These are phyloP conservation scores for Neurospora sp. DNA, from an alignment of 495 filamentous ascomycete species.

Conservation along the genomic window DNA sequence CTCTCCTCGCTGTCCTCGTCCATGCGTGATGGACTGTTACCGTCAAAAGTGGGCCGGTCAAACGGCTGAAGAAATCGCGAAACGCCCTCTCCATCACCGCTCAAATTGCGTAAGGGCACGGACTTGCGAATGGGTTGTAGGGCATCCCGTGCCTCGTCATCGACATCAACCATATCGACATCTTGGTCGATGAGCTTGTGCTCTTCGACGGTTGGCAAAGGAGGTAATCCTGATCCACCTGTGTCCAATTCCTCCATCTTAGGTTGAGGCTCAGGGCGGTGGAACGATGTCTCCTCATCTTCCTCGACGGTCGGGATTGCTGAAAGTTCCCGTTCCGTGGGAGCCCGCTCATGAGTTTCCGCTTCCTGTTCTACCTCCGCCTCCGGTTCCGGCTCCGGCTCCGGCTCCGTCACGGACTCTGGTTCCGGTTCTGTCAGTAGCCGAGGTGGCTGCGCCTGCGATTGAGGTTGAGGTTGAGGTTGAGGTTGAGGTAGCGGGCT, in stretches of 20 bases:
- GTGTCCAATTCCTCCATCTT: constrained; percentile 34
- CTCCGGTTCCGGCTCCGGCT: background rate
- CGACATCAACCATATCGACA: constrained; percentile 35
- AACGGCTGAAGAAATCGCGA: constrained; percentile 7
- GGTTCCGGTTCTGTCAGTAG: background rate
- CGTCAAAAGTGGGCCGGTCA: constrained; percentile 6
- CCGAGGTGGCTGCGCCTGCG: background rate
- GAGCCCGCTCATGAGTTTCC: background rate
- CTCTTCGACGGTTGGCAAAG: constrained; percentile 18
- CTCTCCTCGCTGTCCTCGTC: constrained; percentile 40
- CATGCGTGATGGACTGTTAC: constrained; percentile 8
- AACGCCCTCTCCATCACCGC: background rate
- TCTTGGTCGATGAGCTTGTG: constrained; percentile 15
- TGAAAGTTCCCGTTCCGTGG: constrained; percentile 15
- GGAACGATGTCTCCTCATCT: constrained; percentile 11
- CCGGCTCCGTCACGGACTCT: background rate
- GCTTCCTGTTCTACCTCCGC: constrained; percentile 7
- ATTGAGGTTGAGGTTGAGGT: background rate
- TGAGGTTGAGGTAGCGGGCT: background rate
- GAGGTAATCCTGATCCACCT: constrained; percentile 19
- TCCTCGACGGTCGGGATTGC: constrained; percentile 20
- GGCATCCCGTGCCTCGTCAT: constrained; percentile 27
- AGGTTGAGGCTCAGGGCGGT: constrained; percentile 17
- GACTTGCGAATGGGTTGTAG: constrained; percentile 35
- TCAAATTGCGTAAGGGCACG: constrained; percentile 21